phyloP scores from a whole-genome alignment of 2,329 filamentous ascomycete genomes.

The Drechslera avenae region DNA sequence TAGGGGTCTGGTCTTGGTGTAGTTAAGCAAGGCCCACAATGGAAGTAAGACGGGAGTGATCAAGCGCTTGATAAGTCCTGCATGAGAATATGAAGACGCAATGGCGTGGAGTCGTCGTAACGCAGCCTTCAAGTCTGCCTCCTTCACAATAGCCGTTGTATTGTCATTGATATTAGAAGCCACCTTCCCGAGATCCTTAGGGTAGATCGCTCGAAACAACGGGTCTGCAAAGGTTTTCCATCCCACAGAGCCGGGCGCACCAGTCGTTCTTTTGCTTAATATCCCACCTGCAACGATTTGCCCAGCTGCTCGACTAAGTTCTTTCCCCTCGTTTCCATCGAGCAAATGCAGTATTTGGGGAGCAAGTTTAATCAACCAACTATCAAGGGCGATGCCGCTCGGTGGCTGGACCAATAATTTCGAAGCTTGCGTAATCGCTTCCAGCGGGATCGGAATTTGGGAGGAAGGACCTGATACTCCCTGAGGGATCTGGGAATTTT shows the following conservation, averaged over 20 bases:
- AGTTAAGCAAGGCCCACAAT: slow-evolving; percentile 67
- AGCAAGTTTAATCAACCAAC: slow-evolving; percentile 66
- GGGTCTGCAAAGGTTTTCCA: slow-evolving; percentile 68
- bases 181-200: slow-evolving; percentile 36
- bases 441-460: slow-evolving; percentile 66
- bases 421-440: slow-evolving; percentile 68
- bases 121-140: slow-evolving; percentile 56
- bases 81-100: slow-evolving; percentile 68
- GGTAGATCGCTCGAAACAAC: slow-evolving; percentile 59
- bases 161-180: slow-evolving; percentile 41
- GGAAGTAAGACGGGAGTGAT: slow-evolving; percentile 64
- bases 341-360: slow-evolving; percentile 66
- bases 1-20: slow-evolving; percentile 47
- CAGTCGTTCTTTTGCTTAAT: slow-evolving; percentile 65
- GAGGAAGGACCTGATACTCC: slow-evolving; percentile 41
- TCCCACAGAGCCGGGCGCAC: slow-evolving; percentile 65
- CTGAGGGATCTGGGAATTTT: slow-evolving; percentile 51
- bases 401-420: slow-evolving; percentile 67
- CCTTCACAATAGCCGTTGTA: slow-evolving; percentile 54
- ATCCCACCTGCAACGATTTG: slow-evolving; percentile 71
- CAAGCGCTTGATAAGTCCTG: slow-evolving; percentile 67
- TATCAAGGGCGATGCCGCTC: slow-evolving; percentile 56
- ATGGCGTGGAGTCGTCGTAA: slow-evolving; percentile 63
- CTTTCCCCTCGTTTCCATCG: slow-evolving; percentile 63
- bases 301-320: slow-evolving; percentile 63